Base-by-base conservation (phyloP, 2,329 filamentous ascomycete genomes). In the Diaporthe nobilis region DNA sequence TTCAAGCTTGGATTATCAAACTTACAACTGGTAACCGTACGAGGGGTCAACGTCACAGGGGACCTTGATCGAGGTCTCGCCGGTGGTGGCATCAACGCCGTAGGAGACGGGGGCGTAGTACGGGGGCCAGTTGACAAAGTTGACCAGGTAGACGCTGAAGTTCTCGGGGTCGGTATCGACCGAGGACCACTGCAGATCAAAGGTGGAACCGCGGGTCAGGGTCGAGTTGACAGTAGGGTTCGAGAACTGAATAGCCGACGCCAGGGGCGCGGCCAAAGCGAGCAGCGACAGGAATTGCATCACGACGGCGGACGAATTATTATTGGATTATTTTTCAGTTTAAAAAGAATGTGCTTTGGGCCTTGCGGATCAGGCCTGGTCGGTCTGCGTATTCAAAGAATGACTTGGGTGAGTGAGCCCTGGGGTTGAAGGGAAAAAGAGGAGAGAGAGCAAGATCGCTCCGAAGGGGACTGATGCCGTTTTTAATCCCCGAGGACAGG, bases 91-190 rank as follows among this genome's bases (percentile, higher is more conserved):
- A 44, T 82, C 81, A 44, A 86, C 79, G 76, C 84, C 78, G 42
- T 80, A 75, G n/a, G 83, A 84, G 74, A 86, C 75, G 9, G 82
- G 80, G 49, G 82, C 80, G 77, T 86, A 86, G 76, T 79, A 83
- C 9, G 85, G 85, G 53, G 85, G 85, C 82, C 83, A 86, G 79
- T 85, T 83, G 77, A 85, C 83, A 79, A 86, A 86, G 83, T 86
- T 86, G 81, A 85, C 84, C 72, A 86, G 83, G 77, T 83, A 86
- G 77, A 86, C 78, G 80, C 83, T 85, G 81, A 86, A 83, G 53
- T 72, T 76, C 47, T 80, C 77, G 25, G 85, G 83, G 78, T 86
- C 85, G 17, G 84, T 86, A 77, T 86, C 84, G 73, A 86, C 85
- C 31, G 79, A 82, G 61, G 79, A 79, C 85, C 85, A 86, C 44